Base-by-base conservation (phyloP, 2,329 filamentous ascomycete genomes). In the Alternaria sp. region DNA sequence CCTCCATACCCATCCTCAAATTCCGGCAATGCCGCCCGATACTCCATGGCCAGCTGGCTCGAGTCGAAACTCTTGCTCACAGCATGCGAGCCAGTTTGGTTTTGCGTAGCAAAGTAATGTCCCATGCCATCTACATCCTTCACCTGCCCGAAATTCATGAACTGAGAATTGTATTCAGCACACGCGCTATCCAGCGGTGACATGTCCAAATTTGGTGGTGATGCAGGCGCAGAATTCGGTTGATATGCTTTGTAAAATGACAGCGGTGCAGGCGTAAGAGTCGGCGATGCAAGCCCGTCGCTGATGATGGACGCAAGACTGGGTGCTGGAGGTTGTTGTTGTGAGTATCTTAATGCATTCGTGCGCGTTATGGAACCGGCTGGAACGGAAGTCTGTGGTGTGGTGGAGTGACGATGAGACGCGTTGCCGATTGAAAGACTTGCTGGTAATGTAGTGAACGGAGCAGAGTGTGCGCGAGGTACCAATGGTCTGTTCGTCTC, bases 231-330 rank as follows among this genome's bases (percentile, higher is more conserved):
- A 49, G 53, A 10, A 60, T 58, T 18, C 3, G 64, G 68, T 1
- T 67, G 64, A 45, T 75, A 75, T 10, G 73, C 73, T 56, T 71
- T 71, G 55, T 75, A 75, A 7, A 55, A 23, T 4, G 68, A 55
- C 5, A 56, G 10, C 1, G 62, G 55, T 12, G 59, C 61, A 5
- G 63, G 57, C 7, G 53, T 64, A 10, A 62, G 58, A 9, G 63
- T 61, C 4, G 69, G 63, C 5, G 47, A 61, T 26, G 44, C 53
- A 4, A 45, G 51, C 7, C n/a, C 33, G 6, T n/a, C 63, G 37
- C 37, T 64, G 46, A 47, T 23, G n/a, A 12, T 10, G 58, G 60
- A 41, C 18, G 33, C 44, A 12, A 61, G 63, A 3, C 47, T 44
- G 7, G 63, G 62, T 9, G 57, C 62, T 6, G 63, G 64, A 18